A percentile compares a stretch with the other conserved stretches of the same genome.
Evolutionary conservation across 805 yeast genomes (phyloP).

Genomic region (Monosporozyma unispora): DNA sequence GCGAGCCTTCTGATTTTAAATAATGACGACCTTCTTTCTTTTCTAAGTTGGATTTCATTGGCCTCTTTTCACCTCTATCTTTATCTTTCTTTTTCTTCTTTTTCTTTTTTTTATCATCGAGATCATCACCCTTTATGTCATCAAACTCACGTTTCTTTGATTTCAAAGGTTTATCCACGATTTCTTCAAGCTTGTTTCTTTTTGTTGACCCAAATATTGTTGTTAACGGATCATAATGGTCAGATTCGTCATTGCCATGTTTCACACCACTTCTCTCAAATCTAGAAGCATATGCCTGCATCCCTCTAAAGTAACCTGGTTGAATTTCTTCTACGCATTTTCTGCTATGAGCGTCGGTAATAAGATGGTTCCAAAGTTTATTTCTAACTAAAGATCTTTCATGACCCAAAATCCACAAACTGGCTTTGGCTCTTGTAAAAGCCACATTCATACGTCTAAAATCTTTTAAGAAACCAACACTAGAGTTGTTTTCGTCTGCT

Average conservation of each 20-base stretch:
- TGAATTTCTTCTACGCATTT: conserved; percentile 22
- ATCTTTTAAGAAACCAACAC: conserved; percentile 86
- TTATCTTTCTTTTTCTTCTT: conserved; percentile 4
- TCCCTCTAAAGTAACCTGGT: conserved; percentile 20
- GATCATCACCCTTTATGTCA: not conserved
- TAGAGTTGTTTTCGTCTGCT: conserved; percentile 48
- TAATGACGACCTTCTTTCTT: conserved; percentile 3
- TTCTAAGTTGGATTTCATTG: conserved; percentile 3
- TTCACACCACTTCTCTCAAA: not conserved
- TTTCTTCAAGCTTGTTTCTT: not conserved
- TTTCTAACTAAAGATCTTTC: conserved; percentile 54
- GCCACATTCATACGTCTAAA: conserved; percentile 96
- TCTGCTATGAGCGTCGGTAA: conserved; percentile 55
- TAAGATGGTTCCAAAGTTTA: conserved; percentile 62
- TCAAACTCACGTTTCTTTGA: not conserved
- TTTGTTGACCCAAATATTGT: not conserved
- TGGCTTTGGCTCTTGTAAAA: conserved; percentile 82
- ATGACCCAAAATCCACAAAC: conserved; percentile 89
- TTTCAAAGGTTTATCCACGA: not conserved
- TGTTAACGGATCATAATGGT: conserved; percentile 3
- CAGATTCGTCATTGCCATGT: conserved; percentile 3
- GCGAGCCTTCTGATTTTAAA: not conserved
- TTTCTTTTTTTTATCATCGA: not conserved
- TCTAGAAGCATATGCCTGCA: not conserved
- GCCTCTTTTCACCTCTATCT: conserved; percentile 5